These are phyloP conservation scores for Simmondsia chinensis DNA, from an alignment of 148 eudicot genomes.

Conservation along the genomic window DNA sequence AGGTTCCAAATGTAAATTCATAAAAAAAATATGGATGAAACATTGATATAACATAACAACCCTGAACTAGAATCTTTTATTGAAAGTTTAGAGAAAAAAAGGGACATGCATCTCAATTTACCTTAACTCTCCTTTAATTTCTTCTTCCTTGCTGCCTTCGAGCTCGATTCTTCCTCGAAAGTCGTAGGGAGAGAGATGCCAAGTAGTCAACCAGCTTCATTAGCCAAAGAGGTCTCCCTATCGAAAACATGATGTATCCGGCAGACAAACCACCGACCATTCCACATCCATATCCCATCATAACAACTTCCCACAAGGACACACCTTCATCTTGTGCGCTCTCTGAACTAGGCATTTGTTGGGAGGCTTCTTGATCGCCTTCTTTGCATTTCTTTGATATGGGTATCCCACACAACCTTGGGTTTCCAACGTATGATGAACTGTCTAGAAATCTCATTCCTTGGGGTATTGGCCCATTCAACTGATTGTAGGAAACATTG, in stretches of 20 bases:
- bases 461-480: constrained; percentile 12
- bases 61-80: too few species aligned
- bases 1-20: too few species aligned
- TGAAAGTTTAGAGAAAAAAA: too few species aligned
- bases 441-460: constrained; percentile 10
- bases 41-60: too few species aligned
- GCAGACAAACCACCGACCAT: constrained; percentile 7
- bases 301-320: constrained; percentile 3
- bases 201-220: too few species aligned
- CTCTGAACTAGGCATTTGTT: constrained; percentile 1
- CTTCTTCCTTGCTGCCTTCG: too few species aligned
- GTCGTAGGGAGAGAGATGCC: too few species aligned
- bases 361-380: background rate
- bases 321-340: background rate
- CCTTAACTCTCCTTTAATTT: too few species aligned
- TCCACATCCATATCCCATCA: constrained; percentile 16
- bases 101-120: too few species aligned
- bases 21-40: too few species aligned
- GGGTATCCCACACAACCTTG: constrained; percentile 20
- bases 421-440: constrained; percentile 17
- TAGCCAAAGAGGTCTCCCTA: constrained; percentile 18
- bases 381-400: constrained; percentile 7
- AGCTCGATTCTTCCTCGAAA: too few species aligned
- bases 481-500: constrained; percentile 16
- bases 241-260: constrained; percentile 8